phyloP scores from a whole-genome alignment of 805 yeast species.

The Grigorovia jiainica region DNA sequence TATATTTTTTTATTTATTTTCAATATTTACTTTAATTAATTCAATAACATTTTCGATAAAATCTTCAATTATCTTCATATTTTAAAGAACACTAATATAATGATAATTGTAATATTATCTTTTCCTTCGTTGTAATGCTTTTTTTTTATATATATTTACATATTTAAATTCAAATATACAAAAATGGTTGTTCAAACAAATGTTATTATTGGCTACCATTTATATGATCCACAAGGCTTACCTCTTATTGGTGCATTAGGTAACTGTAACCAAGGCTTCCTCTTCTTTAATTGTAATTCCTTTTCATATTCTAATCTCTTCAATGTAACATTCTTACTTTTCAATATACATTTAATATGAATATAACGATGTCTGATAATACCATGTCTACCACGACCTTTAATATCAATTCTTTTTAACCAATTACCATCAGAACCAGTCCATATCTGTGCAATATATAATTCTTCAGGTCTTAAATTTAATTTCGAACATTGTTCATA shows the following conservation, averaged over 20 bases:
- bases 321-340: constrained; percentile 50
- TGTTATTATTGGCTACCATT: constrained; percentile 33
- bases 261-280: constrained; percentile 45
- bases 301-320: constrained; percentile 53
- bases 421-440: constrained; percentile 80
- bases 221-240: constrained; percentile 41
- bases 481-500: constrained; percentile 55
- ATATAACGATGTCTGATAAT: constrained; percentile 64
- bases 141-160: not conserved
- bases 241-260: constrained; percentile 41
- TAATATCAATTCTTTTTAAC: constrained; percentile 62
- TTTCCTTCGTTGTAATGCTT: not conserved
- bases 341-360: constrained; percentile 71
- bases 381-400: constrained; percentile 89
- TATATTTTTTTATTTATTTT: constrained; percentile 1
- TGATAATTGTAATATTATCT: too few relatives aligned
- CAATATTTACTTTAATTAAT: not conserved
- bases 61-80: not conserved
- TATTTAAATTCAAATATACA: not conserved
- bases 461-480: constrained; percentile 47
- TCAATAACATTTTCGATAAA: not conserved
- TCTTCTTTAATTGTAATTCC: constrained; percentile 35
- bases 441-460: constrained; percentile 80
- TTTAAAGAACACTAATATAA: too few relatives aligned
- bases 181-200: too few relatives aligned